Conservation (phyloP, 805 yeast genomes). For the Starmerella sp. region DNA sequence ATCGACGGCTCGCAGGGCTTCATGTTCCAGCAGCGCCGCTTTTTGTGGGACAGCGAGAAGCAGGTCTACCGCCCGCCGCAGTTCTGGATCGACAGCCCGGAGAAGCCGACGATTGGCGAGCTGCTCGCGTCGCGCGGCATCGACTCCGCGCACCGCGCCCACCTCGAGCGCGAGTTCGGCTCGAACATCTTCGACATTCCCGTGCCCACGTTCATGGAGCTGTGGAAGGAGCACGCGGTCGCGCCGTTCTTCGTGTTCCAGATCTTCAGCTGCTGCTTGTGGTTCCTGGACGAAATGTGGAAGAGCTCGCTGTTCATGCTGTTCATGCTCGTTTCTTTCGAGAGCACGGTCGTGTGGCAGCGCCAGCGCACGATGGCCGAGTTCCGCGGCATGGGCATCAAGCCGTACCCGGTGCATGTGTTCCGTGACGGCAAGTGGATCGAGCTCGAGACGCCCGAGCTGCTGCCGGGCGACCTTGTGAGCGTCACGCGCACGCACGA, state of each 20-base stretch:
- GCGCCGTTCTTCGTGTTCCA: slow-evolving; percentile 98
- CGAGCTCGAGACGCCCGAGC: slow-evolving; percentile 54
- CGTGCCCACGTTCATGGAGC: slow-evolving; percentile 77
- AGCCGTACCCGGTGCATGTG: slow-evolving; percentile 71
- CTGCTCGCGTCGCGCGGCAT: slow-evolving; percentile 49
- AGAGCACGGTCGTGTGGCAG: slow-evolving; percentile 88
- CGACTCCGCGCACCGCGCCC: slow-evolving; percentile 22
- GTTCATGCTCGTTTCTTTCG: slow-evolving; percentile 87
- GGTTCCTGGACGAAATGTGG: slow-evolving; percentile 97
- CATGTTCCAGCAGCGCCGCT: slow-evolving; percentile 84
- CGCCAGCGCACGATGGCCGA: slow-evolving; percentile 90
- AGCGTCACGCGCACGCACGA: slow-evolving; percentile 81
- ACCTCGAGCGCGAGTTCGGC: slow-evolving; percentile 53
- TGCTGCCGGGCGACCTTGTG: slow-evolving; percentile 82
- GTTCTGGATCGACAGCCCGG: slow-evolving; percentile 48
- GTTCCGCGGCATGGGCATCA: slow-evolving; percentile 93
- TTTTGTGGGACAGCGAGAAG: slow-evolving; percentile 48
- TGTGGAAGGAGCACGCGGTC: slow-evolving; percentile 93
- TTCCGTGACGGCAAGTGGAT: slow-evolving; percentile 63
- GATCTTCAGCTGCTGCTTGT: slow-evolving; percentile 84
- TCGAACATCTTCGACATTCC: slow-evolving; percentile 88
- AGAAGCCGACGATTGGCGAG: slow-evolving; percentile 43
- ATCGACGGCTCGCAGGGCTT: slow-evolving; percentile 55
- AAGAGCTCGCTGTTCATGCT: slow-evolving; percentile 82
- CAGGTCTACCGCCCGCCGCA: slow-evolving; percentile 67